Base-by-base conservation (phyloP, 129 eudicot genomes). In the Chrysanthemum makinoi region DNA sequence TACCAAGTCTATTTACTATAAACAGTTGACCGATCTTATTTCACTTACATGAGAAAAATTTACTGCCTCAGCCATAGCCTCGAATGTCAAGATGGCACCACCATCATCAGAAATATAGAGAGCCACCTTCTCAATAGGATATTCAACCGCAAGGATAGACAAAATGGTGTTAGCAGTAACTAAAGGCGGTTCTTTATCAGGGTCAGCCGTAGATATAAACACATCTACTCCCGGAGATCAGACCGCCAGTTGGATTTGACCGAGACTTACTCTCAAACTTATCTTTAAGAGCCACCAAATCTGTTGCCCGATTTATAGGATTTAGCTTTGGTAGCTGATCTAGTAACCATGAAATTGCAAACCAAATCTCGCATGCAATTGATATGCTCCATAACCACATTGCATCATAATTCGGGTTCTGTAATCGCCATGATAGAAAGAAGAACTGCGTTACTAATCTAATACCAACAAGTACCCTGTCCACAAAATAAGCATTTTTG, bases 1-100 rank as follows among this genome's bases (percentile, higher is more conserved):
- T 39, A 6, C 10, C 46, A 6, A 0, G 2, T 6, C 10, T 7
- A 6, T 10, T 39, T 39, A 7, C 46, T 39, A 39, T 39, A 39
- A 7, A 61, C 33, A 6, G 33, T 61, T 26, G 12, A 19, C 10
- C 13, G 35, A 20, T 50, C 13, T 13, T 33, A 26, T 49, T 13
- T 39, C 48, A 72, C 75, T 28, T 72, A 90, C 97, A 91, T 89
- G 86, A 22, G 79, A 95, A 49, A 93, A 93, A 49, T 66, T 77
- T 53, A 89, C 92, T 5, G 98, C 93, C 77, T 93, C 95, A 7
- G 96, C 98, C 98, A 93, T 93, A n/a, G 98, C 98, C 80, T 93
- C 98, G 63, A 93, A 93, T 2, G 89, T 93, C 8, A 89, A 74
- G 62, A 93, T 89, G 30, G 98, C 90, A 0, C 88, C 98, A 55